A percentile compares a stretch with the other conserved stretches of the same genome.
Evolutionary conservation across 441 rosid species (phyloP).

Genomic region (Daphne laureola): DNA sequence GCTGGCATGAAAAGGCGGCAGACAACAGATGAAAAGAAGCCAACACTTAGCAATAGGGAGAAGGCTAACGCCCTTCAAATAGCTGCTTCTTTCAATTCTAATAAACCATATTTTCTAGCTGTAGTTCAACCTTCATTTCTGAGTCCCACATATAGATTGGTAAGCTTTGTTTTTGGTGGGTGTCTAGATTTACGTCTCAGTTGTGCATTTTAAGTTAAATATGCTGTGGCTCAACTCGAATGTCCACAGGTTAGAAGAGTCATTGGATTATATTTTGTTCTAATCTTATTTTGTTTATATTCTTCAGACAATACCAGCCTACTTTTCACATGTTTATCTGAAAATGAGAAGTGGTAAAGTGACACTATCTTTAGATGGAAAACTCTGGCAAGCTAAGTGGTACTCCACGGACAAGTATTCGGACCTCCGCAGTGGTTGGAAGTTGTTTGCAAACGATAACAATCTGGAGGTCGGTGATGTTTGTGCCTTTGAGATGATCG

Average conservation of each 20-base stretch:
- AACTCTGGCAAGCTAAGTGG: conserved; percentile 7
- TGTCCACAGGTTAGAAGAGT: no score
- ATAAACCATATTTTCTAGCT: conserved; percentile 9
- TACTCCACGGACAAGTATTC: not conserved
- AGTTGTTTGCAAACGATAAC: conserved; percentile 4
- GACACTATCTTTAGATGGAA: conserved; percentile 4
- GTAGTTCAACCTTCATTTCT: conserved; percentile 6
- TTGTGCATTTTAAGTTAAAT: no score
- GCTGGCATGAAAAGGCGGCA: no score
- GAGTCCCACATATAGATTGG: conserved; percentile 1
- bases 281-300: not conserved
- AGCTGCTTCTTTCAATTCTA: conserved; percentile 7
- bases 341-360: not conserved
- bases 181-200: no score
- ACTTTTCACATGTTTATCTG: conserved; percentile 3
- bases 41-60: not conserved
- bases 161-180: not conserved
- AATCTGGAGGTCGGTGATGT: conserved; percentile 10
- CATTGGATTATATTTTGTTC: not conserved
- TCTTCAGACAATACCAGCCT: conserved; percentile 2
- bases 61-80: conserved; percentile 3
- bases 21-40: no score
- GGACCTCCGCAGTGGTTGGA: conserved; percentile 6
- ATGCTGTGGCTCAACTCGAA: no score
- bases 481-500: conserved; percentile 11